Conservation (phyloP, 2,329 filamentous ascomycete genomes). For the Pestalotiopsis sp. region DNA sequence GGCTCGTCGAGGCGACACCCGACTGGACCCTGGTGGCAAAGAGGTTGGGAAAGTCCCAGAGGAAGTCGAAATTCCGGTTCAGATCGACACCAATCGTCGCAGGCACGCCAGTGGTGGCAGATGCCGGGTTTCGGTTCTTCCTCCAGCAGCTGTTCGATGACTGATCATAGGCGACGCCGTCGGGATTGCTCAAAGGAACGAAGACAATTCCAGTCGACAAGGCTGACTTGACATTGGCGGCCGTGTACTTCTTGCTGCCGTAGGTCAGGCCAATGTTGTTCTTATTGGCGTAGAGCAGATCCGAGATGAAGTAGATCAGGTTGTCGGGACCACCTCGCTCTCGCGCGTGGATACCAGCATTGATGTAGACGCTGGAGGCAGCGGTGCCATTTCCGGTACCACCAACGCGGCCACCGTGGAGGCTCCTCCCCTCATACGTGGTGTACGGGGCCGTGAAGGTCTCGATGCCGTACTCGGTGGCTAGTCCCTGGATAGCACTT, state of each 20-base stretch:
- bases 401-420: conserved; percentile 44
- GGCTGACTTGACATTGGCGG: conserved; percentile 51
- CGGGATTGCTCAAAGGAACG: conserved; percentile 54
- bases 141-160: conserved; percentile 52
- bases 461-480: conserved; percentile 38
- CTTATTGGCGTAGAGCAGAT: conserved; percentile 55
- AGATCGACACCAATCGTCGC: conserved; percentile 49
- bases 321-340: conserved; percentile 60
- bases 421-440: conserved; percentile 41
- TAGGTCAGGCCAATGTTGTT: conserved; percentile 51
- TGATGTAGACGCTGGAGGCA: conserved; percentile 51
- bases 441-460: conserved; percentile 42
- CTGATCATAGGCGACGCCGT: conserved; percentile 55
- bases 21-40: conserved; percentile 42
- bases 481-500: conserved; percentile 41
- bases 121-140: conserved; percentile 54
- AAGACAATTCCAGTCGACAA: conserved; percentile 55
- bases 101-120: conserved; percentile 28
- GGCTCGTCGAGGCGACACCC: conserved; percentile 41
- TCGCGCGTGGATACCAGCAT: conserved; percentile 56
- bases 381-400: conserved; percentile 39
- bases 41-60: conserved; percentile 52
- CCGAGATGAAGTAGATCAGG: conserved; percentile 58
- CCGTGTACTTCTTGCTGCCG: conserved; percentile 52
- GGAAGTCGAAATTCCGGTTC: conserved; percentile 60